Evolutionary conservation across 2,329 filamentous ascomycete species (phyloP), one percentile per base, ranked within the genome.

Genomic region (Fusarium sp.): DNA sequence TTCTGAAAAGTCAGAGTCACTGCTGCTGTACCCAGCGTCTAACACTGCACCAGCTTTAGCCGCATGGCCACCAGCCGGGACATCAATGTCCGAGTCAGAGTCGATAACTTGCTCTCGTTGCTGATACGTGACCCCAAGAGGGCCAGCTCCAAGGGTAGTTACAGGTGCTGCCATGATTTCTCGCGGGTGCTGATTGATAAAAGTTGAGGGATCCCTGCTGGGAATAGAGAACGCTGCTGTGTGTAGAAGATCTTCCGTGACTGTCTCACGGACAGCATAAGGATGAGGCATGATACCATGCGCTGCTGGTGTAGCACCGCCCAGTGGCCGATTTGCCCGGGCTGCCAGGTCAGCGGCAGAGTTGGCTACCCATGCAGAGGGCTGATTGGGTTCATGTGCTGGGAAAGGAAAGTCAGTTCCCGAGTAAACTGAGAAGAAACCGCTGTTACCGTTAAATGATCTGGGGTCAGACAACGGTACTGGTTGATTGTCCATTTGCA

Each of bases 281-380:
- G 72, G 63, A 11, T 74, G 63, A 22, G 70, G 64, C 59, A 74
- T 63, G 29, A 73, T 64, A 10, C 72, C 70, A 18, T 59, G 44
- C 11, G 68, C 62, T 12, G 60, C 25, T 24, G 42, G 14, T 15
- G 25, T n/a, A 15, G 22, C 45, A 27, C 34, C 51, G 10, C 44
- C 43, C 24, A 66, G 27, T 20, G 56, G 52, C 18, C 34, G 16
- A 7, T 74, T 73, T 7, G 24, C 47, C 51, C 56, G 59, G 14
- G 27, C 18, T 34, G 71, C 70, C 34, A 64, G 24, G 15, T 66
- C 40, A 8, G 22, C 18, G 24, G 53, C 22, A 30, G 29, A 56
- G 20, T 27, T 45, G n/a, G 64, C 32, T 15, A 18, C 24, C 72
- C 72, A 74, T 15, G 70, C 52, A 24, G 61, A 22, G 8, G 54